Base-by-base conservation (phyloP, 371 early-diverging fungal genomes). In the Apophysomyces sp. region DNA sequence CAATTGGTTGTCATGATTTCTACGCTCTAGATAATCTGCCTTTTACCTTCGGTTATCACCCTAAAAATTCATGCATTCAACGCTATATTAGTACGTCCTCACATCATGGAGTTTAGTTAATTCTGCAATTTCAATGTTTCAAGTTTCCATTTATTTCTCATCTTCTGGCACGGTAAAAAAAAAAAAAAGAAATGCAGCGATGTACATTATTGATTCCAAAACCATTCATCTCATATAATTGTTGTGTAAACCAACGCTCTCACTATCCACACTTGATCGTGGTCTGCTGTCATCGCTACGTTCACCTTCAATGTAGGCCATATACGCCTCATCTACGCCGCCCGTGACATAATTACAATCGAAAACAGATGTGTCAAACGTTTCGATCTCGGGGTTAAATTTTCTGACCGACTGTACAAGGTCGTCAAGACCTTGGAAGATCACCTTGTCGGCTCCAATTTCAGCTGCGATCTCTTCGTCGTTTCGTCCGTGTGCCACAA, bases 311-410 rank as follows among this genome's bases (percentile, higher is more conserved):
- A 96, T 80, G 60, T 83, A 78, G 18, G 69, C 63, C 66, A 98
- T 74, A 66, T 98, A 98, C n/a, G 83, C 83, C 29, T 84, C 78
- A 31, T 89, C 86, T 21, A 98, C 88, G 55, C 89, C 91, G 28
- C 91, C 94, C 6, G 97, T 94, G 31, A 98, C 81, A 72, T 98
- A 98, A 56, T 85, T 70, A 24, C 95, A 93, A 65, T 92, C 94
- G 74, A 98, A 98, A 9, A 98, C 98, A 3, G 96, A 94, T 0
- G 94, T 89, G 71, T 98, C 99, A 84, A 98, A 98, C 4, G 76
- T 63, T 21, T 71, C 72, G 57, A 98, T 92, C 6, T 52, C 60
- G 4, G 90, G 86, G 69, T 96, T 96, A 77, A 95, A 94, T 66
- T 87, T 83, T 39, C 86, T 74, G 63, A 86, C 95, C 58, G 94